phyloP scores from a whole-genome alignment of 805 yeast genomes.

The Suhomyces kilbournensis region DNA sequence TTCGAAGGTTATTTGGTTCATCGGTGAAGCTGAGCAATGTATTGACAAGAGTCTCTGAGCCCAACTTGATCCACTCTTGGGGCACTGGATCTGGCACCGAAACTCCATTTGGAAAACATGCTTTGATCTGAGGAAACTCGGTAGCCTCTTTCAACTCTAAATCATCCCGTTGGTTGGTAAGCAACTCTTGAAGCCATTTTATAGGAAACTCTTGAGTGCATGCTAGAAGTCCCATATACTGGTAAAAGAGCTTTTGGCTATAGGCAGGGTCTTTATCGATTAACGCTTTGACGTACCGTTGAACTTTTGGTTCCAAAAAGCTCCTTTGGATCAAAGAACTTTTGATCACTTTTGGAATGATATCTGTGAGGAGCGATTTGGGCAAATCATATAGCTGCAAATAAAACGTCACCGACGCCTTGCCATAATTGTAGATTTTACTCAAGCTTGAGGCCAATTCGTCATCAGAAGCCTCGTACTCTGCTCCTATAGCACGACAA shows the following conservation, averaged over 20 bases:
- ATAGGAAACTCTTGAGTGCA: slow-evolving; percentile 4
- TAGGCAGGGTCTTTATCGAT: not conserved
- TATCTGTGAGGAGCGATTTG: not conserved
- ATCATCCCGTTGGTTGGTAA: not conserved
- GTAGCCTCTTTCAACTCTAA: not conserved
- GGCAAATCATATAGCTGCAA: not conserved
- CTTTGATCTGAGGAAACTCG: not conserved
- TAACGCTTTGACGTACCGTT: not conserved
- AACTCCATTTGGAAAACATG: not conserved
- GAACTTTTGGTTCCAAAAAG: not conserved
- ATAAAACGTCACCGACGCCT: not conserved
- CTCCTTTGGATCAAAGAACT: not conserved
- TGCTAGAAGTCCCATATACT: slow-evolving; percentile 6
- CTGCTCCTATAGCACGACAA: not conserved
- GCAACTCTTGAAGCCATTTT: slow-evolving; percentile 4
- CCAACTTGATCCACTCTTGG: not conserved
- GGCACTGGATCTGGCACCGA: not conserved
- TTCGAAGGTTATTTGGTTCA: not conserved
- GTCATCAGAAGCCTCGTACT: not conserved
- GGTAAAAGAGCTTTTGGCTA: slow-evolving; percentile 2
- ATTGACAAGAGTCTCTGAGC: not conserved
- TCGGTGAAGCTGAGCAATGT: not conserved
- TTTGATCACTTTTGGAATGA: not conserved
- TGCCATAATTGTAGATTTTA: not conserved
- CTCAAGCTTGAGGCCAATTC: not conserved